Percentiles rank a stretch among this genome's conserved stretches.
phyloP scores from a whole-genome alignment of 495 filamentous ascomycete species.

The Rhypophila decipiens region DNA sequence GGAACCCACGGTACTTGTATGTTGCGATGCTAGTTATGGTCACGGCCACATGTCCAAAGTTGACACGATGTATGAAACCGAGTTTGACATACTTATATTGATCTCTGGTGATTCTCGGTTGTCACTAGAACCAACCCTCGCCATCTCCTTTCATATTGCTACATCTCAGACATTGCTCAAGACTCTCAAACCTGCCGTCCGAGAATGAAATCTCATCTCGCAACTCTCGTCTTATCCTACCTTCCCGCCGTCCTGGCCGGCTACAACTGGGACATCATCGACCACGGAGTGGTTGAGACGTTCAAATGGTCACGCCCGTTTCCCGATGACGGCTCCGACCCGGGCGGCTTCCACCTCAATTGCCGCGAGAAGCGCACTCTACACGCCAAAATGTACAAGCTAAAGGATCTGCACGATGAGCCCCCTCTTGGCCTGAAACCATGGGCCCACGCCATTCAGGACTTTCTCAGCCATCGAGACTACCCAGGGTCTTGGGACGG shows the following conservation, averaged over 20 bases:
- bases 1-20: too few relatives aligned
- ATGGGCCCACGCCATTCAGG: conserved; percentile 20
- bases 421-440: conserved; percentile 19
- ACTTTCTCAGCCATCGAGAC: conserved; percentile 13
- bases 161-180: not conserved
- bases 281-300: conserved; percentile 23
- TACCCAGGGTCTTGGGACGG: conserved; percentile 29
- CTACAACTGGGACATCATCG: conserved; percentile 29
- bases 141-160: too few relatives aligned
- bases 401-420: conserved; percentile 14
- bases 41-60: too few relatives aligned
- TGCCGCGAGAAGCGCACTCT: conserved; percentile 20
- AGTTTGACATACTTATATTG: too few relatives aligned
- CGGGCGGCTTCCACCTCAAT: conserved; percentile 21
- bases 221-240: not conserved
- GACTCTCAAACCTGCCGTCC: too few relatives aligned
- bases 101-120: too few relatives aligned
- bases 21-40: too few relatives aligned
- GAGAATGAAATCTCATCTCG: not conserved
- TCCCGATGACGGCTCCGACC: conserved; percentile 24
- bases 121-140: too few relatives aligned
- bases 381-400: conserved; percentile 25
- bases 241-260: not conserved
- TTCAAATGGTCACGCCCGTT: conserved; percentile 28
- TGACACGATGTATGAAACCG: not conserved